Evolutionary conservation across 73 alveolate species (phyloP).

Genomic region (Paramecium primaurelia): DNA sequence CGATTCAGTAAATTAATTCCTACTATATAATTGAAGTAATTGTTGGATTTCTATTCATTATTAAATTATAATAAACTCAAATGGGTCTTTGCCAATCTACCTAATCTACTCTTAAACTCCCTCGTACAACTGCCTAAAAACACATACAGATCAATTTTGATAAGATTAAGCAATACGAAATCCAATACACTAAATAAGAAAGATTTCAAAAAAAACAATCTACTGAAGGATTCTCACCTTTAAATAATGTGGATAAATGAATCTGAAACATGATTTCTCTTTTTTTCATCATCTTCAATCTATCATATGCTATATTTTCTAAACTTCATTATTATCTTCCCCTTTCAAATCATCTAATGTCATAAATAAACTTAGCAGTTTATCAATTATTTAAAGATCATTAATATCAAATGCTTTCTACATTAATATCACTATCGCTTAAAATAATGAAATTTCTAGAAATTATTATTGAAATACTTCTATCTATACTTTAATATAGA

Average conservation of each 20-base stretch:
- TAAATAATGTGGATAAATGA: background rate
- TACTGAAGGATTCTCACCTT: background rate
- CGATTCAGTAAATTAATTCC: background rate
- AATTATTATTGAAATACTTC: background rate
- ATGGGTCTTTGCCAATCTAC: conserved; percentile 25
- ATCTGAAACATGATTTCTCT: background rate
- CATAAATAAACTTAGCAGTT: background rate
- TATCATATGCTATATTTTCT: background rate
- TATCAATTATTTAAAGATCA: background rate
- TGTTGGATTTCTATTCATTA: background rate
- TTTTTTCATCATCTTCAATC: background rate
- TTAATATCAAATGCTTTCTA: background rate
- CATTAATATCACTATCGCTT: background rate
- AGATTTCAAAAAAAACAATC: background rate
- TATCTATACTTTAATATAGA: background rate
- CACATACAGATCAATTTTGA: background rate
- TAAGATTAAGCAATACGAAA: background rate
- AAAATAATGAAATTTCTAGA: background rate
- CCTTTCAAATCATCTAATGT: background rate
- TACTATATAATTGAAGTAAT: background rate
- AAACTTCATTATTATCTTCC: background rate
- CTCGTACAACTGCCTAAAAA: background rate
- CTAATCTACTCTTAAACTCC: background rate
- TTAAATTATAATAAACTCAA: background rate
- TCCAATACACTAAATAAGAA: background rate